Conservation (phyloP, 192 early-diverging fungal genomes). For the Rhizoclosmatium globosum region DNA sequence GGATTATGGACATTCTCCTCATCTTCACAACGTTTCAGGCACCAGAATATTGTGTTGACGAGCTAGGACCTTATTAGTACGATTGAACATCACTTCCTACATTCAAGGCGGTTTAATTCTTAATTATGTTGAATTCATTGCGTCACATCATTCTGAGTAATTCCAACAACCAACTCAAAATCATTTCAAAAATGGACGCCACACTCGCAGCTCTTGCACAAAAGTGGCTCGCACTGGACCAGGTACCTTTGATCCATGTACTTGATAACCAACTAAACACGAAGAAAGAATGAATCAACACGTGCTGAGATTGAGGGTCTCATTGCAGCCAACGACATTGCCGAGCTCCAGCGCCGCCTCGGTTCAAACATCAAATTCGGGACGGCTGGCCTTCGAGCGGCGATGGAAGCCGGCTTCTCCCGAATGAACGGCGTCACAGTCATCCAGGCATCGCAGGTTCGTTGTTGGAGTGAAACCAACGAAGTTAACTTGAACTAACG, state of each 20-base stretch:
- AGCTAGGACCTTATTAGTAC: too few species aligned
- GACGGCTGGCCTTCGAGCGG: slow-evolving; percentile 86
- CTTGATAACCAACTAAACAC: background rate
- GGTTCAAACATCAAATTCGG: slow-evolving; percentile 80
- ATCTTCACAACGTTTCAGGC: too few species aligned
- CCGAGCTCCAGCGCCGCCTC: slow-evolving; percentile 64
- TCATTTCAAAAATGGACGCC: background rate
- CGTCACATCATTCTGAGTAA: too few species aligned
- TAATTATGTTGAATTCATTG: too few species aligned
- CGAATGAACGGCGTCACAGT: slow-evolving; percentile 94
- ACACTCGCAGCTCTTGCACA: slow-evolving; percentile 42
- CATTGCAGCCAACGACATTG: slow-evolving; percentile 52
- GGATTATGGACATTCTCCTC: too few species aligned
- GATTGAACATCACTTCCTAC: too few species aligned
- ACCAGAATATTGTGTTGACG: too few species aligned
- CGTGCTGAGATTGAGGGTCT: slow-evolving; percentile 65
- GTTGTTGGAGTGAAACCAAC: background rate
- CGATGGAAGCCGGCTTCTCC: slow-evolving; percentile 94
- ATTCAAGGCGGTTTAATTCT: too few species aligned
- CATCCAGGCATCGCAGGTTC: slow-evolving; percentile 87
- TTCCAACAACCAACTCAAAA: too few species aligned
- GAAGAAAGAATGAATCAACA: slow-evolving; percentile 64
- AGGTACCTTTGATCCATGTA: slow-evolving; percentile 37
- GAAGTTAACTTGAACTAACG: background rate
- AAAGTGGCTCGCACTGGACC: slow-evolving; percentile 67